These are phyloP conservation scores for Rauvolfia tetraphylla DNA, from an alignment of 257 asterid species.

Conservation along the genomic window DNA sequence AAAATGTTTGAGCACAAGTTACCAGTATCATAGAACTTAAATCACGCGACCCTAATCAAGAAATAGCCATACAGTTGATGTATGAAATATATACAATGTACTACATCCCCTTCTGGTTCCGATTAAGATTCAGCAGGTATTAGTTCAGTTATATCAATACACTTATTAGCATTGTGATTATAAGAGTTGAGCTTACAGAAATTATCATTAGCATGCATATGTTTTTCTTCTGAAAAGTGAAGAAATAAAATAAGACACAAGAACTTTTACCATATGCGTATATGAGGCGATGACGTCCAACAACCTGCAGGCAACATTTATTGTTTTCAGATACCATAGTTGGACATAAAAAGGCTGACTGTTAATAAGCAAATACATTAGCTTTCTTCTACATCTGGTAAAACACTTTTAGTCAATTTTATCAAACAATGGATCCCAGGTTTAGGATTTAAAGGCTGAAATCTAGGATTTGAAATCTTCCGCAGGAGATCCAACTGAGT, in stretches of 20 bases:
- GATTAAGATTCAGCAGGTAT: neutral
- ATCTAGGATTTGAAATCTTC: too few relatives aligned
- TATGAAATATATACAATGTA: too few relatives aligned
- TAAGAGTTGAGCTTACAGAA: neutral
- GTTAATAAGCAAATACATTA: too few relatives aligned
- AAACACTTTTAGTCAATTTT: too few relatives aligned
- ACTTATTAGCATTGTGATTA: neutral
- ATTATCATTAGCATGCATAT: neutral
- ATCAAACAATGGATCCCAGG: too few relatives aligned
- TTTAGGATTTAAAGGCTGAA: too few relatives aligned
- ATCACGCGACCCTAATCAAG: too few relatives aligned
- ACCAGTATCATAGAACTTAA: too few relatives aligned
- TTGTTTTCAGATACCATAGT: neutral
- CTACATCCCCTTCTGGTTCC: neutral
- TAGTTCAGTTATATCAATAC: too few relatives aligned
- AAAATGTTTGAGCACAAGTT: neutral
- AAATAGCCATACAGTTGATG: too few relatives aligned
- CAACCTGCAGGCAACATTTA: slow-evolving; percentile 55
- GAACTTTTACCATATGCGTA: slow-evolving; percentile 29
- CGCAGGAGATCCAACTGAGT: too few relatives aligned
- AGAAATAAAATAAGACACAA: neutral
- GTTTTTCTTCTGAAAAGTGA: neutral
- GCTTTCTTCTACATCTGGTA: too few relatives aligned
- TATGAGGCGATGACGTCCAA: slow-evolving; percentile 70
- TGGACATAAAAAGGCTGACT: neutral